phyloP scores from a whole-genome alignment of 768 basidiomycete genomes.

The Tremella fuciformis region DNA sequence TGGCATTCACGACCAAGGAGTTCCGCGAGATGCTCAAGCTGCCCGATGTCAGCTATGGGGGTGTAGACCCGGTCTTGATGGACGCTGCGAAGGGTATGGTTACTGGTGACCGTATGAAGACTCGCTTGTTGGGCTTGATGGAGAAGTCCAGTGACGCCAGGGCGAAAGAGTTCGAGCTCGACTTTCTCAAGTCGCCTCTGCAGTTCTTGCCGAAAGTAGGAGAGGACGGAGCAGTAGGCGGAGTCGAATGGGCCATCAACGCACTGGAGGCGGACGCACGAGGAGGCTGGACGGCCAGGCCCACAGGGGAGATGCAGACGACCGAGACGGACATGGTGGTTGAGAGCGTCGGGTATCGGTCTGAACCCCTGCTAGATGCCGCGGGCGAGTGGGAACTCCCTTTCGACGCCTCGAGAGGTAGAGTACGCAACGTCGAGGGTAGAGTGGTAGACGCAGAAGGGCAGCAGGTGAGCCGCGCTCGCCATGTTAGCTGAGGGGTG shows the following conservation, averaged over 20 bases:
- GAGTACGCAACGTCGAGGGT: conserved; percentile 56
- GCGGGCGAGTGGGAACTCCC: conserved; percentile 41
- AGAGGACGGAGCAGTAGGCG: conserved; percentile 9
- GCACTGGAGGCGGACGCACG: conserved; percentile 24
- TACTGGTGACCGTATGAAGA: conserved; percentile 50
- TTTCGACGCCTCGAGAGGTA: conserved; percentile 50
- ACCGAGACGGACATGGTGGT: conserved; percentile 73
- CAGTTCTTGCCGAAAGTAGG: conserved; percentile 1
- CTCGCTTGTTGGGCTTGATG: conserved; percentile 53
- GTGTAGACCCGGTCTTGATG: conserved; percentile 38
- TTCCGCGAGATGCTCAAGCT: conserved; percentile 74
- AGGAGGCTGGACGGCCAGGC: conserved; percentile 49
- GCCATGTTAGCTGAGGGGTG: conserved; percentile 24
- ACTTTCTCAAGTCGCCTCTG: conserved; percentile 48
- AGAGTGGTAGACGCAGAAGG: conserved; percentile 51
- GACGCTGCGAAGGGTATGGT: conserved; percentile 38
- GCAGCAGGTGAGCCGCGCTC: conserved; percentile 39
- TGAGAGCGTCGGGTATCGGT: conserved; percentile 81
- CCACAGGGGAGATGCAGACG: conserved; percentile 60
- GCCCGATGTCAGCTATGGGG: conserved; percentile 60
- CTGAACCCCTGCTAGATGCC: conserved; percentile 57
- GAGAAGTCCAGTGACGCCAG: conserved; percentile 22
- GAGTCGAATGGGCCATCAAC: conserved; percentile 47
- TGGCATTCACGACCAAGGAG: conserved; percentile 89
- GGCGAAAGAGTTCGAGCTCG: conserved; percentile 39